Evolutionary conservation across 2,329 filamentous ascomycete genomes (phyloP), one percentile per base, ranked within the genome.

Genomic region (Zasmidium angulare): DNA sequence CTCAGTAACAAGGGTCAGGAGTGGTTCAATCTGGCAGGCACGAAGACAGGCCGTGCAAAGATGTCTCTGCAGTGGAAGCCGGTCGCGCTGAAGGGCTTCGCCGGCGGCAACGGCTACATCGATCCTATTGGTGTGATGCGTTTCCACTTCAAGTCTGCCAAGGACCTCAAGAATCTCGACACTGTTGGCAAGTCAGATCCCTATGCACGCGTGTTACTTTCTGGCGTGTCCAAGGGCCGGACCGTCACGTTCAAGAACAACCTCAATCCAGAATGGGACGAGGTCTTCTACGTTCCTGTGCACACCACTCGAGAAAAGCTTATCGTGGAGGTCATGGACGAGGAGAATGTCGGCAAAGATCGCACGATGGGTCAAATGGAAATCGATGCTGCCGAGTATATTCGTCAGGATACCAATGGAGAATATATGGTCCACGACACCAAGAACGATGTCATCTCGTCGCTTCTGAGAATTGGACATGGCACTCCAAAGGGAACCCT

Each of bases 221-320:
- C 93, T 50, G 93, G 95, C 49, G 87, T 98, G 58, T 89, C 95
- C 72, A 96, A 93, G 75, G 92, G 86, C 10, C 87, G 93, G 59
- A 98, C 95, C 1, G 95, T 99, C 53, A 98, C 93, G 0, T 96
- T 95, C 81, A 88, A 91, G 73, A 99, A 96, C 77, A 96, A 97
- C 63, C 85, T 99, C 59, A 91, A 96, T 72, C 95, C 95, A 1
- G 89, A 95, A 55, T 99, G 90, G 88, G 92, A 99, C 70, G 95
- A 99, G 76, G 87, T 99, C 22, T 84, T 97, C 21, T 99, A 99
- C 71, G 84, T 99, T 0, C 93, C 96, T 1, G 84, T 99, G 58
- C 93, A 97, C 74, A 92, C 88, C 6, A 70, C 84, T 14, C 88
- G 91, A 29, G 95, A 99, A 74, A 91, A 89, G 70, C 80, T 99